Evolutionary conservation across 2,329 filamentous ascomycete genomes (phyloP).

Genomic region (Chaetoscypha palmicola): DNA sequence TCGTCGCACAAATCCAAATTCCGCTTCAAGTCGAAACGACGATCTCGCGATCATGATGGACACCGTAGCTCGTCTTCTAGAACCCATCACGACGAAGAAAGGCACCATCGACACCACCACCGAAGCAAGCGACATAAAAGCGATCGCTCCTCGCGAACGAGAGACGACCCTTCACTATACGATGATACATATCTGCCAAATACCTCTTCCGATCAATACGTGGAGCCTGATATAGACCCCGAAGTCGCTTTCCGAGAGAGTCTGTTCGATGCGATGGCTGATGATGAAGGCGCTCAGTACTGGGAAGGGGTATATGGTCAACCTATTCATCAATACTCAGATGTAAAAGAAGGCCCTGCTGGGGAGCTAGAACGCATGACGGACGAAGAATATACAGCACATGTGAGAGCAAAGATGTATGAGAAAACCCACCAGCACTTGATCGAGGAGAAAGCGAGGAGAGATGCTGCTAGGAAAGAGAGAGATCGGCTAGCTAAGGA

Average conservation of each 20-base stretch:
- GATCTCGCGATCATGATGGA: slow-evolving; percentile 10
- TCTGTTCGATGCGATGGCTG: slow-evolving; percentile 92
- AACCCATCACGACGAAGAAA: slow-evolving; percentile 10
- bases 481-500: slow-evolving; percentile 36
- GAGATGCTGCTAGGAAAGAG: slow-evolving; percentile 47
- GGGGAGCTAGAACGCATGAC: slow-evolving; percentile 74
- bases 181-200: slow-evolving; percentile 36
- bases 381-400: slow-evolving; percentile 84
- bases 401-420: slow-evolving; percentile 89
- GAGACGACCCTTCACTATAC: slow-evolving; percentile 31
- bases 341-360: slow-evolving; percentile 36
- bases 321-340: slow-evolving; percentile 74
- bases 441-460: slow-evolving; percentile 63
- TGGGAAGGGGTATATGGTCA: slow-evolving; percentile 98
- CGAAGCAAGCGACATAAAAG: slow-evolving; percentile 23
- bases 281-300: slow-evolving; percentile 91
- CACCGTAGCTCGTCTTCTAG: slow-evolving; percentile 7
- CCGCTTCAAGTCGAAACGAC: slow-evolving; percentile 28
- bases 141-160: slow-evolving; percentile 14
- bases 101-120: slow-evolving; percentile 24
- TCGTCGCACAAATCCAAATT: slow-evolving; percentile 21
- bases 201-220: slow-evolving; percentile 31
- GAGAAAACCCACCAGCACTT: slow-evolving; percentile 85
- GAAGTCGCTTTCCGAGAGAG: slow-evolving; percentile 83
- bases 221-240: slow-evolving; percentile 62